Percentiles rank a stretch among this genome's conserved stretches.
Conservation (phyloP, 1,139 yeast genomes). For the Pichia sp. region DNA sequence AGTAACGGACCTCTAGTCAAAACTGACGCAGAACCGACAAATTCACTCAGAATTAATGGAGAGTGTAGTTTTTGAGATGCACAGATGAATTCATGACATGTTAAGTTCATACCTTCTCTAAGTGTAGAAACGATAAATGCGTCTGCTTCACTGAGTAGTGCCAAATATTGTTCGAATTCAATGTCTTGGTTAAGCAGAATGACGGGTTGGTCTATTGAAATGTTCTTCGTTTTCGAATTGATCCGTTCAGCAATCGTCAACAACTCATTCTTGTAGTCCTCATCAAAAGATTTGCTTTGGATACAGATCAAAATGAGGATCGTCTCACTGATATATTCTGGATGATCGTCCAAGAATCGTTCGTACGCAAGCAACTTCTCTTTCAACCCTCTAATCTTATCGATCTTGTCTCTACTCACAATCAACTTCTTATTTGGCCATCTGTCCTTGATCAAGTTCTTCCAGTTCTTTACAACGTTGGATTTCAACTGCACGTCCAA, state of each 20-base stretch:
- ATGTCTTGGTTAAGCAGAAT: constrained; percentile 86
- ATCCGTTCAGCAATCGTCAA: constrained; percentile 81
- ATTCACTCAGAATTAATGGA: constrained; percentile 85
- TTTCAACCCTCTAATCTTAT: constrained; percentile 82
- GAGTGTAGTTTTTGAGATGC: constrained; percentile 73
- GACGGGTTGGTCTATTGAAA: constrained; percentile 78
- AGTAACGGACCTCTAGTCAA: constrained; percentile 70
- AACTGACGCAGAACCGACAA: constrained; percentile 89
- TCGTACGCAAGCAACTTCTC: constrained; percentile 90
- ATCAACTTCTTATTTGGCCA: constrained; percentile 74
- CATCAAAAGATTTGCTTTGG: constrained; percentile 49
- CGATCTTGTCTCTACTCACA: constrained; percentile 87
- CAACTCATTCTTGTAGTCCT: constrained; percentile 67
- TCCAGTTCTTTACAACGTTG: constrained; percentile 67
- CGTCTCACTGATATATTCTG: constrained; percentile 64
- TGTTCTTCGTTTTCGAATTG: constrained; percentile 70
- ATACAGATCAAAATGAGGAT: constrained; percentile 84
- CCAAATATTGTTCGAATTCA: constrained; percentile 86
- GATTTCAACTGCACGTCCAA: constrained; percentile 46
- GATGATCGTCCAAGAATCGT: constrained; percentile 65
- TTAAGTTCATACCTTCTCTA: constrained; percentile 95
- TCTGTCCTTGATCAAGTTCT: constrained; percentile 66
- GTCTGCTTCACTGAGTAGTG: constrained; percentile 83
- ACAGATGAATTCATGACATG: constrained; percentile 91
- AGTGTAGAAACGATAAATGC: constrained; percentile 84